Evolutionary conservation across 306 rosid species (phyloP), one percentile per base, ranked within the genome.

Genomic region (Elaeagnus macrophylla): DNA sequence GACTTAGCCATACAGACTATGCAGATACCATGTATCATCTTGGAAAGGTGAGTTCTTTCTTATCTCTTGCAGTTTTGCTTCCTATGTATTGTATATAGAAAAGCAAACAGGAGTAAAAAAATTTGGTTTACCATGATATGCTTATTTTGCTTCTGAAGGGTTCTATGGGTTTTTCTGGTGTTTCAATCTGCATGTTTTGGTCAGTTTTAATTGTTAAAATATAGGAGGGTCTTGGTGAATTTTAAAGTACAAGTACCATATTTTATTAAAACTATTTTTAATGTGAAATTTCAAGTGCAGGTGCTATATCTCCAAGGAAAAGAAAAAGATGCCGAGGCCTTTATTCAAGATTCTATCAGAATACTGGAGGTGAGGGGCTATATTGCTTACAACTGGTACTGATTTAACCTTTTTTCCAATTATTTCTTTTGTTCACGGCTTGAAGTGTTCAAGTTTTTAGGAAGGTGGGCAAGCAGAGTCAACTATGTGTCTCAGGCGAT

Each of bases 11-110:
- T 74, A 42, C 80, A 52, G 97, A 83, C 54, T 79, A 77, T 78
- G 83, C 85, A 15, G 97, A 90, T 65, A 79, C 95, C 13, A 74
- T 86, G 88, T 90, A 81, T 77, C 94, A 86, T 71, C 82, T 90
- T 8, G 95, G 97, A 77, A 85, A 47, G 81, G 97, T 90, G 32
- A 25, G 32, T 25, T 25, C 32, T 25, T 25, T 25, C 4, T 25
- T 79, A 53, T 46, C 50, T 59, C 72, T 59, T 63, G 17, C 40
- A 37, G 64, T 67, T 47, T 45, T 75, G 39, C 9, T 43, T 51
- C 25, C 32, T 20, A 20, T 20, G 32, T 20, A 20, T 20, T 20
- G 32, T 20, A 20, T 20, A 20, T 2, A 4, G 32, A 20, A 20
- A 20, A 2, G 32, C 32, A 2, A 25, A 25, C 4, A 25, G 32